phyloP scores from a whole-genome alignment of 495 filamentous ascomycete genomes.

The Entonaema liquescens region DNA sequence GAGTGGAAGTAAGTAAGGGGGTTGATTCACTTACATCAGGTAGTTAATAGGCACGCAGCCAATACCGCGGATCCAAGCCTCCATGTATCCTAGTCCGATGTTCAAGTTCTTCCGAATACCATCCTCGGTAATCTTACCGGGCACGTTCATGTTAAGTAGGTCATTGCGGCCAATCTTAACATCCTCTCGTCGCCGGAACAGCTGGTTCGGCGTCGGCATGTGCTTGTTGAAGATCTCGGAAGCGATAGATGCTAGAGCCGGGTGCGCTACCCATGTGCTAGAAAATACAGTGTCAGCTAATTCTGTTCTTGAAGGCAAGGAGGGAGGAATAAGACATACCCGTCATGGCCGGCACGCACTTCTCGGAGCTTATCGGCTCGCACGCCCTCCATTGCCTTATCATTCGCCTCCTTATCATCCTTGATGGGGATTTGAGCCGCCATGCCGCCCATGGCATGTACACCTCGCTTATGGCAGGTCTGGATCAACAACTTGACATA shows the following conservation, averaged over 20 bases:
- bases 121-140: conserved; percentile 90
- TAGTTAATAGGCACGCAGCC: conserved; percentile 99
- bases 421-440: conserved; percentile 99
- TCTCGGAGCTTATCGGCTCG: conserved; percentile 96
- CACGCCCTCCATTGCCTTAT: conserved; percentile 92
- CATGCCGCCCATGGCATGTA: conserved; percentile 99
- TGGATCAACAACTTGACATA: conserved; percentile 97
- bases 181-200: conserved; percentile 89
- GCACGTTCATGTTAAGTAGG: conserved; percentile 97
- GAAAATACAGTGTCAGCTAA: conserved; percentile 14
- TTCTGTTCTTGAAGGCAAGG: neutral
- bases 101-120: conserved; percentile 98
- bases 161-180: conserved; percentile 87
- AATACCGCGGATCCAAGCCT: conserved; percentile 94
- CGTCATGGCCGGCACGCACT: conserved; percentile 94
- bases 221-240: conserved; percentile 96
- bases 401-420: conserved; percentile 87
- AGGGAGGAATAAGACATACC: conserved; percentile 50
- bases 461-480: conserved; percentile 93
- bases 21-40: conserved; percentile 72
- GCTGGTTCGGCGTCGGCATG: conserved; percentile 99
- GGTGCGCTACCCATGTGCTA: conserved; percentile 91
- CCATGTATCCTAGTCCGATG: conserved; percentile 98
- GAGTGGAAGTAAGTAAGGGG: neutral
- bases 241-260: conserved; percentile 88